Evolutionary conservation across 352 stramenopile species (phyloP), one percentile per base, ranked within the genome.

Genomic region (Phytophthora cactorum): DNA sequence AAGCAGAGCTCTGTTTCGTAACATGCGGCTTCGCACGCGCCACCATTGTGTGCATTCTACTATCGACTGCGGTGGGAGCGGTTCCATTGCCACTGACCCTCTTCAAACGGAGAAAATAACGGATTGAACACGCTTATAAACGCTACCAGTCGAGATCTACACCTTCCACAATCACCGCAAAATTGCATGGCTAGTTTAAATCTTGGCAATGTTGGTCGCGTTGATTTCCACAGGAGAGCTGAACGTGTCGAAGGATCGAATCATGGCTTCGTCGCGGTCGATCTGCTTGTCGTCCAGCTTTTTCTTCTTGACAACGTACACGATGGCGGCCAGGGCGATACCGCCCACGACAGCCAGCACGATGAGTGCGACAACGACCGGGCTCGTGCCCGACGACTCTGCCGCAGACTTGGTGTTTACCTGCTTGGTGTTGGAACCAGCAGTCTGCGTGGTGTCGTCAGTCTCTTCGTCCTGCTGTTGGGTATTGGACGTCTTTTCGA

Each of bases 151-250:
- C 31, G 58, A 59, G 38, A 41, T 55, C 32, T 27, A 52, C 28
- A 31, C 51, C n/a, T 22, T 22, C 49, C 17, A 49, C 34, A 51
- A 29, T 4, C 17, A 32, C 25, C 22, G 34, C 44, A 50, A 43
- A 56, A 41, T 54, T 34, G 65, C 8, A 4, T 11, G 36, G 6
- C 25, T 45, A n/a, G 11, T 46, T 76, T 75, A 80, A 39, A 80
- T 75, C 61, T 77, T 75, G 53, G 55, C 73, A 36, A 80, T 80
- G 22, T 53, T 53, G 25, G 65, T 63, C 38, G 60, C 59, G 17
- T 77, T 58, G 8, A 68, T 61, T 17, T 49, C 57, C 17, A 72
- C 45, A 28, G 71, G 71, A 31, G 71, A 75, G 54, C 62, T 75
- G 34, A 73, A 72, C 25, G 57, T 69, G 59, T 72, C 71, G 50